Percentiles rank a stretch among this genome's conserved stretches.
These are phyloP conservation scores for Podila epigama DNA, from an alignment of 192 early-diverging fungal species.

Conservation along the genomic window DNA sequence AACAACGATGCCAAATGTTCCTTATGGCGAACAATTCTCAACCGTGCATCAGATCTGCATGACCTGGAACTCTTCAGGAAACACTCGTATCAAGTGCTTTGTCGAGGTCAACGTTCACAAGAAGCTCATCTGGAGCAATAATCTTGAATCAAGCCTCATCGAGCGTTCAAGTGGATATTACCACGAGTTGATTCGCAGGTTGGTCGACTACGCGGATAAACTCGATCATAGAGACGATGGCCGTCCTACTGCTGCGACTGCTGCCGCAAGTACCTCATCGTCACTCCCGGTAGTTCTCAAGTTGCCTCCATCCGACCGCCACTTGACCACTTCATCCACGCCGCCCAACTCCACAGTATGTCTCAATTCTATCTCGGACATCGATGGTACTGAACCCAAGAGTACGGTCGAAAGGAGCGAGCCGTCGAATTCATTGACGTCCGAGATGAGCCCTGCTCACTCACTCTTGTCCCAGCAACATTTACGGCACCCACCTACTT, in stretches of 20 bases:
- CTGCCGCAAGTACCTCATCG: too few relatives aligned
- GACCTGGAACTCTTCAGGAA: constrained; percentile 20
- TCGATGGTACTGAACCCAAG: too few relatives aligned
- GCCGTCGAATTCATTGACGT: neutral
- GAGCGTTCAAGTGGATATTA: constrained; percentile 21
- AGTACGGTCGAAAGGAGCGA: too few relatives aligned
- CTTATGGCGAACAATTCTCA: constrained; percentile 30
- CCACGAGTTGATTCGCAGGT: constrained; percentile 9
- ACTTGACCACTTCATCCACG: neutral
- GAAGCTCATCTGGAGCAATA: constrained; percentile 22
- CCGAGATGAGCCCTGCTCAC: constrained; percentile 11
- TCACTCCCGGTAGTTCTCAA: neutral
- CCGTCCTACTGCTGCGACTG: neutral
- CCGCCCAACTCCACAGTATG: neutral
- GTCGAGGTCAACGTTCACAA: constrained; percentile 32
- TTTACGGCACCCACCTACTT: neutral
- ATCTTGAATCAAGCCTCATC: constrained; percentile 13
- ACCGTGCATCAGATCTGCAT: constrained; percentile 36
- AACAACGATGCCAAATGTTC: constrained; percentile 12
- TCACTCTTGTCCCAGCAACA: constrained; percentile 21
- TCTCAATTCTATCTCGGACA: too few relatives aligned
- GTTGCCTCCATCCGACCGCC: neutral
- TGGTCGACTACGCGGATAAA: constrained; percentile 12
- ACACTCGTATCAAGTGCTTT: constrained; percentile 25
- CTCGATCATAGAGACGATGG: neutral